Percentiles rank a stretch among this genome's conserved stretches.
These are phyloP conservation scores for Candida neerlandica DNA, from an alignment of 1,139 yeast species.

Conservation along the genomic window DNA sequence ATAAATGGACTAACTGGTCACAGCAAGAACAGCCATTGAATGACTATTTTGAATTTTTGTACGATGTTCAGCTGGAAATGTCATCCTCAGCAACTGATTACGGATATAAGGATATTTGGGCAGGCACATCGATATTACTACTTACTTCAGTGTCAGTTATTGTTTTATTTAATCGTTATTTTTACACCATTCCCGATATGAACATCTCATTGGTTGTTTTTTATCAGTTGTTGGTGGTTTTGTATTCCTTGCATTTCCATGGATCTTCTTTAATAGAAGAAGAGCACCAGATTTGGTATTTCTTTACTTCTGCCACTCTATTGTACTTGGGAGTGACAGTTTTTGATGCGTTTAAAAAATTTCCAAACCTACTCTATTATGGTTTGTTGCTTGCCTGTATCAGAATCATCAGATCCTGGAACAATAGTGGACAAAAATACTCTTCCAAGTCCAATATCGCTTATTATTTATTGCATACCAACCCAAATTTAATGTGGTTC, in stretches of 20 bases:
- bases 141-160: constrained; percentile 29
- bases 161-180: constrained; percentile 20
- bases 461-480: constrained; percentile 43
- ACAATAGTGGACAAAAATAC: constrained; percentile 85
- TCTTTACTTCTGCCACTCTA: constrained; percentile 48
- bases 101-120: constrained; percentile 50
- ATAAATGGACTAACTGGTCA: constrained; percentile 18
- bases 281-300: constrained; percentile 97
- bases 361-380: constrained; percentile 18
- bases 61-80: constrained; percentile 53
- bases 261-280: constrained; percentile 96
- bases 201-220: constrained; percentile 20
- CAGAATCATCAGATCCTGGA: constrained; percentile 81
- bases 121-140: constrained; percentile 46
- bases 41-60: constrained; percentile 43
- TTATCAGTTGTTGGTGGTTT: constrained; percentile 36
- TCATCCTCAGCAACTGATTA: constrained; percentile 77
- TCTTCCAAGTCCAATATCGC: constrained; percentile 48
- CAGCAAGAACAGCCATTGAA: constrained; percentile 18
- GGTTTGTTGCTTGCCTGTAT: constrained; percentile 41
- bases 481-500: constrained; percentile 48
- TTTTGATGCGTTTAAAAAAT: constrained; percentile 12
- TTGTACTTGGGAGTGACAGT: constrained; percentile 18
- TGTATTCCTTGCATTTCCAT: constrained; percentile 65
- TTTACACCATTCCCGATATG: constrained; percentile 16